A percentile compares a stretch with the other conserved stretches of the same genome.
Evolutionary conservation across 495 filamentous ascomycete genomes (phyloP).

Genomic region (Aspergillus homomorphus): DNA sequence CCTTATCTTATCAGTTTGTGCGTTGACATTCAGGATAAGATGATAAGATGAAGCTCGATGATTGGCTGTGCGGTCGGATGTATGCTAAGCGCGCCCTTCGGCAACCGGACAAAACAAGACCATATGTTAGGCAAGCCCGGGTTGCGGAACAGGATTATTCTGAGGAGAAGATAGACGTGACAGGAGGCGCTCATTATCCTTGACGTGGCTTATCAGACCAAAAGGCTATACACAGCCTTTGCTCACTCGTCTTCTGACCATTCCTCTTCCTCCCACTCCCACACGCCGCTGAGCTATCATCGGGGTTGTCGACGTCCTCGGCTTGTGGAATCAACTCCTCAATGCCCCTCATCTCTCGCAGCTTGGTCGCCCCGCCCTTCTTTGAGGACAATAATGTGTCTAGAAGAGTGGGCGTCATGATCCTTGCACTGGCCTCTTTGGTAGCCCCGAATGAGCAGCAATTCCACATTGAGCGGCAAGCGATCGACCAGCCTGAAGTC

Average conservation of each 20-base stretch:
- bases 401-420: conserved; percentile 23
- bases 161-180: too few species aligned
- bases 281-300: conserved; percentile 6
- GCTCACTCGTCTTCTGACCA: not conserved
- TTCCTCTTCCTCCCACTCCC: too few species aligned
- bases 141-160: too few species aligned
- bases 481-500: conserved; percentile 11
- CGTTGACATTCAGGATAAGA: not conserved
- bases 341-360: conserved; percentile 23
- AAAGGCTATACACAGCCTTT: not conserved
- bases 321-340: conserved; percentile 24
- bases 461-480: conserved; percentile 25
- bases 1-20: not conserved
- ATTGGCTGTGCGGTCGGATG: not conserved
- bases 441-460: conserved; percentile 28
- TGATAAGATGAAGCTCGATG: not conserved
- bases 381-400: conserved; percentile 14
- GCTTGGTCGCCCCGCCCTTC: conserved; percentile 10
- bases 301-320: conserved; percentile 15
- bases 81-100: not conserved
- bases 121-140: too few species aligned
- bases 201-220: too few species aligned
- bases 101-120: too few species aligned
- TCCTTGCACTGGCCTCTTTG: conserved; percentile 13
- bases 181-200: too few species aligned